These are phyloP conservation scores for Plenodomus biglobosus DNA, from an alignment of 2,329 filamentous ascomycete species.

Conservation along the genomic window DNA sequence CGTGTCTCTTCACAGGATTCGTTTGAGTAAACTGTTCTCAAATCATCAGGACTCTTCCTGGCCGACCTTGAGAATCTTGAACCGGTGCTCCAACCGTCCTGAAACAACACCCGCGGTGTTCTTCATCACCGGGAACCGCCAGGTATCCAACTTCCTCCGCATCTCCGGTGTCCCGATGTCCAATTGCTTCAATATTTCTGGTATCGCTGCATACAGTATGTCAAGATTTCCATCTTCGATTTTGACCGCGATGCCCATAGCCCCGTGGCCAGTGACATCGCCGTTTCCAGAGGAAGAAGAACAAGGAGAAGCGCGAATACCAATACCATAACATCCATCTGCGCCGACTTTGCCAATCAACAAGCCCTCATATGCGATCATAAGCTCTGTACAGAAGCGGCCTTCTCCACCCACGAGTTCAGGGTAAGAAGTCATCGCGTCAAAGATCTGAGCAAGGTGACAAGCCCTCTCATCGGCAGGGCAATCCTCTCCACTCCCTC, in stretches of 20 bases:
- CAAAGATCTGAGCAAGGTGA: not conserved
- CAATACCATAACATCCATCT: slow-evolving; percentile 54
- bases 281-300: slow-evolving; percentile 9
- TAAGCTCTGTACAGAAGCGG: slow-evolving; percentile 53
- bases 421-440: slow-evolving; percentile 47
- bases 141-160: not conserved
- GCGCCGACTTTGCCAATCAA: slow-evolving; percentile 54
- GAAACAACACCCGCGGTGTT: not conserved
- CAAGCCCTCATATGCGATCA: slow-evolving; percentile 42
- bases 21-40: too few relatives aligned
- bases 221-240: slow-evolving; percentile 53
- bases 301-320: slow-evolving; percentile 28
- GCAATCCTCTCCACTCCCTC: too few relatives aligned
- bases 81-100: not conserved
- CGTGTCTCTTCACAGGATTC: too few relatives aligned
- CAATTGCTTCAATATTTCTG: slow-evolving; percentile 51
- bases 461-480: not conserved
- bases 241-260: slow-evolving; percentile 50
- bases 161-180: slow-evolving; percentile 38
- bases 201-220: slow-evolving; percentile 49
- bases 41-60: not conserved
- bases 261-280: too few relatives aligned
- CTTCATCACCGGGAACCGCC: not conserved
- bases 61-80: not conserved
- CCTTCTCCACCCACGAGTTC: slow-evolving; percentile 51